A percentile compares a stretch with the other conserved stretches of the same genome.
Conservation (phyloP, 176 grass and related monocot species). For the Luzula sylvatica region DNA sequence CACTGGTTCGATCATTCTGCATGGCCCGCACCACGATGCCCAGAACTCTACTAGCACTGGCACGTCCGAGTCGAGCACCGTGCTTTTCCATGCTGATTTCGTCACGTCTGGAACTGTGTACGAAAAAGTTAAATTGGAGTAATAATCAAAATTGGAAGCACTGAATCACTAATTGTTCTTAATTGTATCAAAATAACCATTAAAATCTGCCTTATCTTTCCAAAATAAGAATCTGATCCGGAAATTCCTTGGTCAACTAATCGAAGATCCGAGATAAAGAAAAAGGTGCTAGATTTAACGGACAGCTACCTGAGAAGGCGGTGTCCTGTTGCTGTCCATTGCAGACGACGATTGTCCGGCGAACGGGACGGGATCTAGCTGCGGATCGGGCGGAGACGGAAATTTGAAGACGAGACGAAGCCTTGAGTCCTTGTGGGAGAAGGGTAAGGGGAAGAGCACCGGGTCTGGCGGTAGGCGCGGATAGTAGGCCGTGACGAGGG, state of each 20-base stretch:
- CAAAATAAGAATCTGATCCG: conserved; percentile 3
- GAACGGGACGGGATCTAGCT: conserved; percentile 9
- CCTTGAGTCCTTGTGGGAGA: conserved; percentile 20
- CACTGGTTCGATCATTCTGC: conserved; percentile 74
- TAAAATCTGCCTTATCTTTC: too few relatives aligned
- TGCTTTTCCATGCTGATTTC: conserved; percentile 49
- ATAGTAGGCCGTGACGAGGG: not conserved
- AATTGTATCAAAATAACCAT: too few relatives aligned
- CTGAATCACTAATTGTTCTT: too few relatives aligned
- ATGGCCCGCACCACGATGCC: conserved; percentile 89
- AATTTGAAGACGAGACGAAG: conserved; percentile 17
- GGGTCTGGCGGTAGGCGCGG: conserved; percentile 1
- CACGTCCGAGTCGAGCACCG: conserved; percentile 47
- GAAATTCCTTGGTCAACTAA: not conserved
- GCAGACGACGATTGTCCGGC: conserved; percentile 20
- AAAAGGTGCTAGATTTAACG: not conserved
- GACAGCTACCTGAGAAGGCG: conserved; percentile 33
- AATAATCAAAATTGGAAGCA: too few relatives aligned
- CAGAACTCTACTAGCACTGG: conserved; percentile 78
- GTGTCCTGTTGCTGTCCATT: conserved; percentile 41
- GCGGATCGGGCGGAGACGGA: not conserved
- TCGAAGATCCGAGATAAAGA: not conserved
- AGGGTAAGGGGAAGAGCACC: not conserved
- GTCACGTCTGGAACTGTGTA: conserved; percentile 58
- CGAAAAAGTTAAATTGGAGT: not conserved